Evolutionary conservation across 257 asterid genomes (phyloP).

Genomic region (Salvia rosmarinus): DNA sequence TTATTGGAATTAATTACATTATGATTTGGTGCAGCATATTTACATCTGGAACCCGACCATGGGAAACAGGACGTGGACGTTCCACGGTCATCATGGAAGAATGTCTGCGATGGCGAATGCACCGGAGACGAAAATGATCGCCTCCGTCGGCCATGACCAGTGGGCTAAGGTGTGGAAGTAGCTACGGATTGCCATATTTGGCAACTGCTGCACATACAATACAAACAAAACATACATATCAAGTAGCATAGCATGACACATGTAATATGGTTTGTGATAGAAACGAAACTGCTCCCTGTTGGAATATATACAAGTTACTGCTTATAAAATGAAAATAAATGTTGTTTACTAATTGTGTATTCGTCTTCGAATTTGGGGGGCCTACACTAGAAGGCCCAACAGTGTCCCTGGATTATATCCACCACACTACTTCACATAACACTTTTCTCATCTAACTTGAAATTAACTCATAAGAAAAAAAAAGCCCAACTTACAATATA

Average conservation of each 20-base stretch:
- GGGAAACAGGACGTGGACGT: conserved; percentile 38
- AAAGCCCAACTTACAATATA: too few species aligned
- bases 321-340: neutral
- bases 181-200: too few species aligned
- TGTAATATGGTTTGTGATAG: neutral
- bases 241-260: too few species aligned
- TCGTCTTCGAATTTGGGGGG: too few species aligned
- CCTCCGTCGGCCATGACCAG: conserved; percentile 52
- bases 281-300: neutral
- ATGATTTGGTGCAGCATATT: conserved; percentile 36
- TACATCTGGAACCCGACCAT: conserved; percentile 53
- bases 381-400: too few species aligned
- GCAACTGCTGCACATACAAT: too few species aligned
- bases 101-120: conserved; percentile 41
- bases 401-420: too few species aligned
- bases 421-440: too few species aligned
- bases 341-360: too few species aligned
- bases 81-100: conserved; percentile 38
- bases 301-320: neutral
- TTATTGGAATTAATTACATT: neutral
- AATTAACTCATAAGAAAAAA: too few species aligned
- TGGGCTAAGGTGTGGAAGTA: conserved; percentile 53
- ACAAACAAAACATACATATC: too few species aligned
- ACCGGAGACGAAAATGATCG: conserved; percentile 39
- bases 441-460: too few species aligned